Evolutionary conservation across 2,329 filamentous ascomycete species (phyloP), one percentile per base, ranked within the genome.

Genomic region (Tolypocladium tundrense): DNA sequence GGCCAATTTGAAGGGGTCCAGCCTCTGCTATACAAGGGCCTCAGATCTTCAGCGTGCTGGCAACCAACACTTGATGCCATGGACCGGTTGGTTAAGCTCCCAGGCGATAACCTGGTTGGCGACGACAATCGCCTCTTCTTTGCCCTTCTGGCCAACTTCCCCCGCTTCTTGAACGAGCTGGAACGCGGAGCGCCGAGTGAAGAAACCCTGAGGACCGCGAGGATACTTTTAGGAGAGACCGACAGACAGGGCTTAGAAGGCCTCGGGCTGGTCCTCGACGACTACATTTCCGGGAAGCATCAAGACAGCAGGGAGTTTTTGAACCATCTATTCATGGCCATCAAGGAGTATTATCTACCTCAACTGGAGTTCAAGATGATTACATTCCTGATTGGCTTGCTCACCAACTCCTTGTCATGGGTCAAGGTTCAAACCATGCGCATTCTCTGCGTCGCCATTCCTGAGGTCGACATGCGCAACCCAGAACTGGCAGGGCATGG

Each of bases 351-450:
- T 35, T 97, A 90, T 72, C 88, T 96, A 60, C 91, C 92, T 1
- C 80, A 84, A 35, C 82, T 90, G 58, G 93, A 97, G 65, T 91
- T 95, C 64, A 83, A 86, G 60, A 90, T 90, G 77, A 75, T 99
- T 13, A 90, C 91, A 1, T 97, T 96, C 74, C 76, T 97, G 50
- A 90, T 97, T 73, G 91, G 94, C 2, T 81, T 97, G 53, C 79
- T 99, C 56, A 96, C 92, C 16, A 99, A 99, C 68, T 88, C 87
- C 40, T 82, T 88, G 1, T 82, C 89, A 3, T 97, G 91, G 90
- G 89, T 97, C 71, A 95, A 96, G 70, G 79, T 92, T 50, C 93
- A 94, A 75, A 91, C 90, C 0, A 96, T 99, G 89, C 87, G 90
- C 60, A 86, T 97, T 14, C 82, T 99, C 0, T 89, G 89, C 66